phyloP scores from a whole-genome alignment of 352 stramenopile species.

The Phytophthora nicotianae region DNA sequence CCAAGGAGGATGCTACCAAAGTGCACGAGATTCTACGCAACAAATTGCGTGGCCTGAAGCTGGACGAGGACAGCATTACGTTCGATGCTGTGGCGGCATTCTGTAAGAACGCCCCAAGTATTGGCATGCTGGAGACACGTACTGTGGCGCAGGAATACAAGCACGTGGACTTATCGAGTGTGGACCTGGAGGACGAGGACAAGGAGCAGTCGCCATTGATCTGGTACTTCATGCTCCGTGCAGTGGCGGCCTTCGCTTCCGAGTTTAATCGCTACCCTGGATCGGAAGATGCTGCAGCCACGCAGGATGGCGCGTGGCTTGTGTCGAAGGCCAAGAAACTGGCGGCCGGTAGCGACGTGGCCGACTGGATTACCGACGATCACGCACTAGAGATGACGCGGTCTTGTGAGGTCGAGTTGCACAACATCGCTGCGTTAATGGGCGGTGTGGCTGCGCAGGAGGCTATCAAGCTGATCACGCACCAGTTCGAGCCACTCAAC shows the following conservation, averaged over 20 bases:
- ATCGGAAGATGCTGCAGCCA: slow-evolving; percentile 52
- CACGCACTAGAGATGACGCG: slow-evolving; percentile 93
- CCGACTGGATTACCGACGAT: slow-evolving; percentile 58
- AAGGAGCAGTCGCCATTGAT: slow-evolving; percentile 92
- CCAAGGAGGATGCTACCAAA: slow-evolving; percentile 64
- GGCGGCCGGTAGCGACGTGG: slow-evolving; percentile 37
- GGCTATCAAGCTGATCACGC: slow-evolving; percentile 97
- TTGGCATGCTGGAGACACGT: slow-evolving; percentile 83
- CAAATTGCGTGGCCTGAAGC: slow-evolving; percentile 32
- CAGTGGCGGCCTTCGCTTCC: slow-evolving; percentile 57
- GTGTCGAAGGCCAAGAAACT: slow-evolving; percentile 55
- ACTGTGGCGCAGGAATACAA: slow-evolving; percentile 88
- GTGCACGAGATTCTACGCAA: slow-evolving; percentile 47
- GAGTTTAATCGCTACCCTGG: slow-evolving; percentile 86
- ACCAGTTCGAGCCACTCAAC: slow-evolving; percentile 97
- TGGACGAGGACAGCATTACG: slow-evolving; percentile 41
- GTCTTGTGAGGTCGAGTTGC: slow-evolving; percentile 92
- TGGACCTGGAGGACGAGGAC: slow-evolving; percentile 83
- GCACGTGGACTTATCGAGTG: slow-evolving; percentile 53
- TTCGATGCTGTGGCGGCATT: slow-evolving; percentile 87
- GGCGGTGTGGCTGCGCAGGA: slow-evolving; percentile 98
- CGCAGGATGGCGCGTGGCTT: slow-evolving; percentile 70
- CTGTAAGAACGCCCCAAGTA: slow-evolving; percentile 93
- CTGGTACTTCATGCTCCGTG: slow-evolving; percentile 95
- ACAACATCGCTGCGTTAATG: slow-evolving; percentile 94